Percentiles rank a stretch among this genome's conserved stretches.
Conservation (phyloP, 768 basidiomycete species). For the Suillus hirtellus region DNA sequence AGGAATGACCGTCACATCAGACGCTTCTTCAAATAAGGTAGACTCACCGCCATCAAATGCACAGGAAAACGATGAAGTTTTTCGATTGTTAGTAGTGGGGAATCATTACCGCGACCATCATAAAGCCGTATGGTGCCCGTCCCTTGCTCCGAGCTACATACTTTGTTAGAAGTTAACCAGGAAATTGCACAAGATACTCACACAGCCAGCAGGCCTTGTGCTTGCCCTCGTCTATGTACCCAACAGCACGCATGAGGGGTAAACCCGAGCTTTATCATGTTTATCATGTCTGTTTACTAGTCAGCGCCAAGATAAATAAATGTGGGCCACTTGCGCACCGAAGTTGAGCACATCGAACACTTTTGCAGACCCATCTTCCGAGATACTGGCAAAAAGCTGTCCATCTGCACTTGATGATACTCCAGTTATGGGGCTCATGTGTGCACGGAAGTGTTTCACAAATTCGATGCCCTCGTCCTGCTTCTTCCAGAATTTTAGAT, state of each 20-base stretch:
- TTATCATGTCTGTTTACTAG: constrained; percentile 85
- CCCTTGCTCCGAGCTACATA: constrained; percentile 70
- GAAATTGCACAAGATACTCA: constrained; percentile 38
- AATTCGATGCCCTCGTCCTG: constrained; percentile 95
- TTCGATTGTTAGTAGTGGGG: constrained; percentile 72
- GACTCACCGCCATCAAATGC: constrained; percentile 83
- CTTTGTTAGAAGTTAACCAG: constrained; percentile 19
- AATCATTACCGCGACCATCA: constrained; percentile 85
- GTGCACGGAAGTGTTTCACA: constrained; percentile 96
- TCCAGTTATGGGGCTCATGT: constrained; percentile 72
- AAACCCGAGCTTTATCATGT: constrained; percentile 89
- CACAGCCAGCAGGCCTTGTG: constrained; percentile 87
- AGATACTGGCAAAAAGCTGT: constrained; percentile 85
- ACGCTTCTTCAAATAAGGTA: background rate
- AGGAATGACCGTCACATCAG: constrained; percentile 7
- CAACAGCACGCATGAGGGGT: constrained; percentile 90
- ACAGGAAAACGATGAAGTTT: constrained; percentile 87
- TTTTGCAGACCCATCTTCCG: constrained; percentile 90
- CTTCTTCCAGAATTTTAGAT: constrained; percentile 99
- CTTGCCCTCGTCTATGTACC: constrained; percentile 89
- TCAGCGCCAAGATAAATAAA: background rate
- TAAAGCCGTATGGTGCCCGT: constrained; percentile 83
- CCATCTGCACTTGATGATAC: constrained; percentile 92
- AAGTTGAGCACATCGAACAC: constrained; percentile 99
- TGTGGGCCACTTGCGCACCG: constrained; percentile 53